These are phyloP conservation scores for Agaricales sp. DNA, from an alignment of 1,284 basidiomycete species.

Conservation along the genomic window DNA sequence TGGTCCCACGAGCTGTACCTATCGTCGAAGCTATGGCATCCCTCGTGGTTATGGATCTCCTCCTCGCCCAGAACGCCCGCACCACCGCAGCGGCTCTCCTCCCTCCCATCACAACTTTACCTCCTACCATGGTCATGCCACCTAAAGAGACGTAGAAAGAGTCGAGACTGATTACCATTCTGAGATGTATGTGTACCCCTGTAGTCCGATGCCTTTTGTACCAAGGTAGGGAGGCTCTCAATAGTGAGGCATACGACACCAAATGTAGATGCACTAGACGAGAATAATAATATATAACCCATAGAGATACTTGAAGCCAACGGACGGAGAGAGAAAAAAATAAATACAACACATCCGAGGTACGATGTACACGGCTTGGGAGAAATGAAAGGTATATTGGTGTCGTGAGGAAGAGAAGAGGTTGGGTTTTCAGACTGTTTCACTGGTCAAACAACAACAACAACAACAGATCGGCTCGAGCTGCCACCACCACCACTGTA, in stretches of 20 bases:
- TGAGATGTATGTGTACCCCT: no score
- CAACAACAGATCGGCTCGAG: slow-evolving; percentile 47
- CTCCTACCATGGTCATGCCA: slow-evolving; percentile 76
- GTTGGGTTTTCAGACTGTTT: not conserved
- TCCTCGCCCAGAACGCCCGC: slow-evolving; percentile 82
- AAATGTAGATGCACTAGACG: no score
- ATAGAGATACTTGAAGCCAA: no score
- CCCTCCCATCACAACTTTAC: slow-evolving; percentile 75
- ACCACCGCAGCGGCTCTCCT: slow-evolving; percentile 53
- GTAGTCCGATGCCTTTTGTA: no score
- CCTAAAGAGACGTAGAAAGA: slow-evolving; percentile 7
- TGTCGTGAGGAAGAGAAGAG: not conserved
- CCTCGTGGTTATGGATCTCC: slow-evolving; percentile 88
- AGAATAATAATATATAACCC: no score
- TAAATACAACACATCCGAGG: no score
- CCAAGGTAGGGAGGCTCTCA: no score
- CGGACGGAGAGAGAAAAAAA: no score
- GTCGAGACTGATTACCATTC: not conserved
- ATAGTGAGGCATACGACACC: no score
- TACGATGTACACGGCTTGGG: no score
- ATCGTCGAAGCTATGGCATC: slow-evolving; percentile 99
- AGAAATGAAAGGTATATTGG: not conserved
- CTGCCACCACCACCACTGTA: slow-evolving; percentile 75
- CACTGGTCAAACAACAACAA: slow-evolving; percentile 21
- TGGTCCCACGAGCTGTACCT: slow-evolving; percentile 94